Evolutionary conservation across 805 yeast genomes (phyloP), one percentile per base, ranked within the genome.

Genomic region (Nakazawaea wickerhamii): DNA sequence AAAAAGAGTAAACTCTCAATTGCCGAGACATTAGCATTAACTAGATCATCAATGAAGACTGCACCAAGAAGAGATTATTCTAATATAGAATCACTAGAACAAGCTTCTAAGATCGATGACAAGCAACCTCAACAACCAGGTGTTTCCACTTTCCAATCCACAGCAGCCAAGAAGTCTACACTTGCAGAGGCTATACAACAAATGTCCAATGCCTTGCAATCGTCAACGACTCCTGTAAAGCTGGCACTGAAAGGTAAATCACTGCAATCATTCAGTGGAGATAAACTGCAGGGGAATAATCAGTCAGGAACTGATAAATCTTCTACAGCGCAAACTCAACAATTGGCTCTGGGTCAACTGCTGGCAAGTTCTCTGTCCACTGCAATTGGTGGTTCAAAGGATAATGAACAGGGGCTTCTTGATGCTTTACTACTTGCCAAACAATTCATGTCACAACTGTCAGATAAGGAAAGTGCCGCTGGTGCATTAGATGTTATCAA

Each of bases 11-110:
- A 68, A 1, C 54, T 76, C 22, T 72, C 83, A 1, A 77, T 78
- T 38, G 83, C 84, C 0, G 81, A 78, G 49, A 75, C 82, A 2
- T 57, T 78, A 48, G 84, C 84, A 0, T 50, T 74, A 41, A 74
- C 73, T 46, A 58, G 81, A 30, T 65, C 74, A 3, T 61, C 68
- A 8, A 70, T 73, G 72, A 54, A 57, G 1, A 58, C 51, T 4
- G 52, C 51, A 0, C 50, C 58, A 4, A 52, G 54, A 32, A 50
- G 62, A 28, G 62, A 62, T 42, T 60, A 60, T 42, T 54, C 64
- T 0, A 40, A 59, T 8, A 55, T 59, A 14, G 58, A 54, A 22
- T 50, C 63, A 0, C 22, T 42, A 8, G 36, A 43, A 8, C 45
- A 37, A 32, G 40, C 23, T 18, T 23, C 30, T 21, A 28, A 18